phyloP scores from a whole-genome alignment of 2,329 filamentous ascomycete genomes.

The Aschersonia sp. region DNA sequence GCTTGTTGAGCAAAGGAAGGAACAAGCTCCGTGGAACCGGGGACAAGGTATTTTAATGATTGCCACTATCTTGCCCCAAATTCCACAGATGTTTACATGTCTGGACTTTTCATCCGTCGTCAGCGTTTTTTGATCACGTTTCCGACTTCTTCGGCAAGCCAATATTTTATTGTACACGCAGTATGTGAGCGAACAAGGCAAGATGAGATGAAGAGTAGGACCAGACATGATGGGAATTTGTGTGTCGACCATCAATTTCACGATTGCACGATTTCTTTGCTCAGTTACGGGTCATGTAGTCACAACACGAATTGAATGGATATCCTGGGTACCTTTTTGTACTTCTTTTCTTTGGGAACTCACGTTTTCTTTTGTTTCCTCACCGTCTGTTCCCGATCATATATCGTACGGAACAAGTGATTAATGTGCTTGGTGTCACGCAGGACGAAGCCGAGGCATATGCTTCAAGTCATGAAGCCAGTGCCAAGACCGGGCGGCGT shows the following conservation, averaged over 20 bases:
- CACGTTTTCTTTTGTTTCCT: neutral
- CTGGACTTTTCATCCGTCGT: slow-evolving; percentile 7
- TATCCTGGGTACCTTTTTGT: neutral
- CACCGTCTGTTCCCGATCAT: neutral
- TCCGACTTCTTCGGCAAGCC: neutral
- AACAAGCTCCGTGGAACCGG: slow-evolving; percentile 61
- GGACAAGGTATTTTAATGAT: slow-evolving; percentile 80
- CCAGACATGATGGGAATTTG: neutral
- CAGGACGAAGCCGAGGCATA: slow-evolving; percentile 24
- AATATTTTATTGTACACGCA: no score
- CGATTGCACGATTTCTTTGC: slow-evolving; percentile 9
- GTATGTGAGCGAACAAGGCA: no score
- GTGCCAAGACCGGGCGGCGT: slow-evolving; percentile 24
- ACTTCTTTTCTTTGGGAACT: neutral
- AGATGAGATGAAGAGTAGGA: neutral
- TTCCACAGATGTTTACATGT: slow-evolving; percentile 3
- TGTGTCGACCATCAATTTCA: slow-evolving; percentile 11
- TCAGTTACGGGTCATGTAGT: slow-evolving; percentile 1
- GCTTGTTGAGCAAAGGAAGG: slow-evolving; percentile 79
- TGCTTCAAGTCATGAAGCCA: slow-evolving; percentile 19
- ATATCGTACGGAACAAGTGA: slow-evolving; percentile 11
- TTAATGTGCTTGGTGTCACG: slow-evolving; percentile 15
- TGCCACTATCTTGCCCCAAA: slow-evolving; percentile 16
- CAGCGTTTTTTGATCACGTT: slow-evolving; percentile 2
- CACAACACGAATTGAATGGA: slow-evolving; percentile 7